Evolutionary conservation across 805 yeast genomes (phyloP).

Genomic region (Lipomyces japonicus): DNA sequence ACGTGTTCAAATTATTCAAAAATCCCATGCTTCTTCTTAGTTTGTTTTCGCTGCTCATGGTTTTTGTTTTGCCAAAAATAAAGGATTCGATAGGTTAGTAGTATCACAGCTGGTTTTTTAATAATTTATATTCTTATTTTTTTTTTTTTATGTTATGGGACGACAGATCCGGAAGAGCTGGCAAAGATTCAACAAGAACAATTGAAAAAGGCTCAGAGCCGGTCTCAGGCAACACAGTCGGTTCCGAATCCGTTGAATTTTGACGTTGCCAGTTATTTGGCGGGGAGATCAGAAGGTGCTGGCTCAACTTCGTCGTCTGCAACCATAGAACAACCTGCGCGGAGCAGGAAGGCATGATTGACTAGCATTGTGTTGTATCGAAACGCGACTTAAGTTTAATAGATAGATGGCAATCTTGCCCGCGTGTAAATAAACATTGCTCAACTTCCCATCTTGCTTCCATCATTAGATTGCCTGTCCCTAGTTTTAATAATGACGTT

Average conservation of each 20-base stretch:
- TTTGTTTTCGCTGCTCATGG: slow-evolving; percentile 35
- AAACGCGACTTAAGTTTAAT: no score
- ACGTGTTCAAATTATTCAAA: slow-evolving; percentile 34
- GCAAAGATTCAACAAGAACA: slow-evolving; percentile 35
- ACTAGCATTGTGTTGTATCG: no score
- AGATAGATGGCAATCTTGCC: no score
- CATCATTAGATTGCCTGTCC: no score
- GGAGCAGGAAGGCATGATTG: no score
- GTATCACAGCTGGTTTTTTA: not conserved
- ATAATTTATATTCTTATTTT: not conserved
- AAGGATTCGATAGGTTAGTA: slow-evolving; percentile 32
- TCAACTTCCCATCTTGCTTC: no score
- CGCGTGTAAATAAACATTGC: no score
- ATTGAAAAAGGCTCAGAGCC: slow-evolving; percentile 14
- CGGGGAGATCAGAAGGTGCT: slow-evolving; percentile 23
- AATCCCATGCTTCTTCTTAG: slow-evolving; percentile 40
- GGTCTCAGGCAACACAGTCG: slow-evolving; percentile 1
- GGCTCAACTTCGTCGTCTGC: no score
- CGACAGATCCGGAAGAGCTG: slow-evolving; percentile 36
- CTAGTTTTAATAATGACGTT: no score
- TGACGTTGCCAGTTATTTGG: slow-evolving; percentile 37
- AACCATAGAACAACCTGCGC: no score
- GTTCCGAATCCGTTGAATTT: slow-evolving; percentile 28
- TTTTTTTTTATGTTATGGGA: not conserved
- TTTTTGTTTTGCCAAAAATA: slow-evolving; percentile 36